Base-by-base conservation (phyloP, 257 asterid species). In the Osmanthus fragrans region DNA sequence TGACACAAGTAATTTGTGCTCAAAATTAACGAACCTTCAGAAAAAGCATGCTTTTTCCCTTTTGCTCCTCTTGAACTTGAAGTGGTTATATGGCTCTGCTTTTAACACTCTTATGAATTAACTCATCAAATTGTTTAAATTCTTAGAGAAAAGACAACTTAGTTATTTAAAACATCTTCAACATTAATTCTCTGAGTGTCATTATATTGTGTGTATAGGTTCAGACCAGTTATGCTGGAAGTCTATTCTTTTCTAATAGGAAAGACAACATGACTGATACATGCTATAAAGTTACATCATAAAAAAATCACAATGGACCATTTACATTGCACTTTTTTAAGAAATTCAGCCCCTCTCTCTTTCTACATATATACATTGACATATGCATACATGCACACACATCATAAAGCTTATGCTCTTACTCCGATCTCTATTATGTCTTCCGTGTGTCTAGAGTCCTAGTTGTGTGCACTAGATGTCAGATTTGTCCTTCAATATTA, bases 1-100 rank as follows among this genome's bases (percentile, higher is more conserved):
- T 89, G 72, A 73, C 81, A 42, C 80, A 80, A 82, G 88, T 95
- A 86, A 88, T 36, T 65, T 30, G 13, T 39, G 70, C 58, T 74
- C 32, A 32, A 71, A 34, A 54, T 71, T 45, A 40, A 69, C 69
- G 51, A 72, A 68, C 70, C 56, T 77, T 47, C 16, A 21, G 66
- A 58, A 58, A 19, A 58, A 58, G 16, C 29, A n/a, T 9, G 4
- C 32, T 58, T 32, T 58, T 58, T 58, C 66, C 66, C 10, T n/a
- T 58, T 58, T 58, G 29, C 30, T 23, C 8, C 66, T 58, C 66
- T 58, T 21, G 16, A 21, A 58, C 66, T 58, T 21, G 16, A 21
- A 58, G 32, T 58, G 66, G 66, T 58, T 56, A 56, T 56, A n/a
- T n/a, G 29, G 66, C 32, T 58, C 32, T 58, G 32, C 66, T 58